Evolutionary conservation across 768 basidiomycete genomes (phyloP), one percentile per base, ranked within the genome.

Genomic region (Tylopilus balloui): DNA sequence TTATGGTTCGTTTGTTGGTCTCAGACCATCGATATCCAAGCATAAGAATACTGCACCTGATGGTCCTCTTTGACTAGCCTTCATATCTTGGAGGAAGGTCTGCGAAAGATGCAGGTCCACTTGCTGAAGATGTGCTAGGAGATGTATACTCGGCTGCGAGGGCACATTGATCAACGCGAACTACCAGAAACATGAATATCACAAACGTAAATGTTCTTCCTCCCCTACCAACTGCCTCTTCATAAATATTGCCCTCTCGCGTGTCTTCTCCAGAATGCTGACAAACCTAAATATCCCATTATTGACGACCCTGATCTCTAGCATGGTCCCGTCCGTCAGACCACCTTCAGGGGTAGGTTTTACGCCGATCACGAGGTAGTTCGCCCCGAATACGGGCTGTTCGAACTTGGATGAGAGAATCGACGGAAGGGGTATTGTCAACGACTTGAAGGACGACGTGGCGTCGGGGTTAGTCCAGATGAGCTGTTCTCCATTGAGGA

Each of bases 201-300:
- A 69, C 66, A 9, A 51, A 67, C 66, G 66, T 38, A 67, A 25
- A 48, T 60, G 42, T 20, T 67, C 66, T 14, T 69, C 68, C 11
- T 67, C 68, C n/a, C 66, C 66, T 36, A 68, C 46, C 17, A 51
- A 53, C 63, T 81, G 80, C 40, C 85, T 71, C 62, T 73, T 82
- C 87, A 88, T 88, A 57, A 83, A 87, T 43, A 88, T 79, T 14
- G 80, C 80, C 40, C 78, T 71, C 69, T 90, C 87, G 43, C 88
- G 77, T 28, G 85, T 79, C 73, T 90, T 90, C 69, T 88, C 86
- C 45, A 92, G 67, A 21, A 80, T 64, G 41, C 77, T 79, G 31
- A 84, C 80, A 57, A 92, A 92, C 61, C 81, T 74, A 59, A 88
- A 88, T 73, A 89, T 79, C 12, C 80, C 77, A 37, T 76, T 73